Percentiles rank a stretch among this genome's conserved stretches.
Conservation (phyloP, 163 green algal genomes). For the Volvox carteri region DNA sequence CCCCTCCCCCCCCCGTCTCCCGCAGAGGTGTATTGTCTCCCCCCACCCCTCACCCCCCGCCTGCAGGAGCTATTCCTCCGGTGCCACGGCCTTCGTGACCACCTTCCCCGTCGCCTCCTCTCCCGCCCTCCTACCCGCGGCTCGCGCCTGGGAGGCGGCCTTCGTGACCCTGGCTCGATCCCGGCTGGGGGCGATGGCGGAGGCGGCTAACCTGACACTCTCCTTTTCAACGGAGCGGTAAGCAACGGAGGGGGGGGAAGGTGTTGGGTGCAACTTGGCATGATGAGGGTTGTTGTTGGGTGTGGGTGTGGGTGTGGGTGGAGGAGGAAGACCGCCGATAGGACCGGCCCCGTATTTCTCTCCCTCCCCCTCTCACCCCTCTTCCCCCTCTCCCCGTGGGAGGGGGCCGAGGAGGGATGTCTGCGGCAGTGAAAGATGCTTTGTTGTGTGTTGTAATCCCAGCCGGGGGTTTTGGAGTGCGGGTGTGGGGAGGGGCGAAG, state of each 20-base stretch:
- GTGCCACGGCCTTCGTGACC: conserved; percentile 90
- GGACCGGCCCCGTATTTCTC: neutral
- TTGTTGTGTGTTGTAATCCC: no score
- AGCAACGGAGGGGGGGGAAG: neutral
- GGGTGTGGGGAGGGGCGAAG: no score
- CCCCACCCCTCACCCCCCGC: neutral
- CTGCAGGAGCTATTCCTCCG: conserved; percentile 77
- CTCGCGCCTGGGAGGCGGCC: conserved; percentile 87
- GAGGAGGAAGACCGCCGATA: neutral
- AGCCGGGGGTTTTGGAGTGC: no score
- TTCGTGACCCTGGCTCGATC: conserved; percentile 76
- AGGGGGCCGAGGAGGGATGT: no score
- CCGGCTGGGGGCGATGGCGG: conserved; percentile 70
- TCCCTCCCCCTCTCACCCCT: neutral
- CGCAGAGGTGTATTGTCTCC: neutral
- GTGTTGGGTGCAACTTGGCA: no score
- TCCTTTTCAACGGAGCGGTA: conserved; percentile 84
- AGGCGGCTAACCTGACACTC: conserved; percentile 74
- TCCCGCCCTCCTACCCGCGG: conserved; percentile 66
- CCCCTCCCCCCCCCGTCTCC: neutral
- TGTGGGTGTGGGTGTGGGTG: neutral
- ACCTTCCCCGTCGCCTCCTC: conserved; percentile 84
- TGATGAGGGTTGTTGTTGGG: neutral
- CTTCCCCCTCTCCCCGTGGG: no score
- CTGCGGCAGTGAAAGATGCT: no score